These are phyloP conservation scores for Diaporthe vaccinii DNA, from an alignment of 2,329 filamentous ascomycete genomes.

Conservation along the genomic window DNA sequence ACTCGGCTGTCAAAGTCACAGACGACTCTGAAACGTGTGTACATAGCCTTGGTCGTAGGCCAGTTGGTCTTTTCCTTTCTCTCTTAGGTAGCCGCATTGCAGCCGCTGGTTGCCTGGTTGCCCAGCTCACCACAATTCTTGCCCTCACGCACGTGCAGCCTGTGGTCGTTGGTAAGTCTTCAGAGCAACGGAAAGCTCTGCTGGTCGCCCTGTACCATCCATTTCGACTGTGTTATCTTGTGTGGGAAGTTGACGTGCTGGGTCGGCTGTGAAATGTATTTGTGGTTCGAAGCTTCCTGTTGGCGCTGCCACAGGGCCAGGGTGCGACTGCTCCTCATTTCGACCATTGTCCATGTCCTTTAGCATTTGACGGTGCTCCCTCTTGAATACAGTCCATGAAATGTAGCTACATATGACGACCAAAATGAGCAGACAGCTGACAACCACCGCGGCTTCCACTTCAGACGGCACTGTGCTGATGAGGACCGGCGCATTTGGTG, in stretches of 20 bases:
- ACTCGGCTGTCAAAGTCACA: too few species aligned
- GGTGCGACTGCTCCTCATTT: not conserved
- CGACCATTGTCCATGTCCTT: not conserved
- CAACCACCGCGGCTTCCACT: not conserved
- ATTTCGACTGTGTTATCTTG: not conserved
- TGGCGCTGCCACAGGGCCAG: too few species aligned
- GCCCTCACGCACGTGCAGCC: not conserved
- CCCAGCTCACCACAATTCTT: not conserved
- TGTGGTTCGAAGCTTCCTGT: not conserved
- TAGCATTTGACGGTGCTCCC: too few species aligned
- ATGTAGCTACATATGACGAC: not conserved
- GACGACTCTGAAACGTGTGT: not conserved
- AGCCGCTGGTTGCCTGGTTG: not conserved
- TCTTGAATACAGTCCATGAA: not conserved
- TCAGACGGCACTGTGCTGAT: not conserved
- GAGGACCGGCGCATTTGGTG: not conserved
- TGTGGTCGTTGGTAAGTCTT: not conserved
- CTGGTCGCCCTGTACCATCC: not conserved
- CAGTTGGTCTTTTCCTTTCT: not conserved
- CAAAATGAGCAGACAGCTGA: not conserved
- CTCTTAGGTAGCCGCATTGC: not conserved
- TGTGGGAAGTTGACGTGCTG: not conserved
- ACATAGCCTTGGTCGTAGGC: too few species aligned
- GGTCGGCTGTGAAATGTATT: not conserved
- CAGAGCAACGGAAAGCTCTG: not conserved